These are phyloP conservation scores for Macrolepiota dolichaula DNA, from an alignment of 768 basidiomycete genomes.

Conservation along the genomic window DNA sequence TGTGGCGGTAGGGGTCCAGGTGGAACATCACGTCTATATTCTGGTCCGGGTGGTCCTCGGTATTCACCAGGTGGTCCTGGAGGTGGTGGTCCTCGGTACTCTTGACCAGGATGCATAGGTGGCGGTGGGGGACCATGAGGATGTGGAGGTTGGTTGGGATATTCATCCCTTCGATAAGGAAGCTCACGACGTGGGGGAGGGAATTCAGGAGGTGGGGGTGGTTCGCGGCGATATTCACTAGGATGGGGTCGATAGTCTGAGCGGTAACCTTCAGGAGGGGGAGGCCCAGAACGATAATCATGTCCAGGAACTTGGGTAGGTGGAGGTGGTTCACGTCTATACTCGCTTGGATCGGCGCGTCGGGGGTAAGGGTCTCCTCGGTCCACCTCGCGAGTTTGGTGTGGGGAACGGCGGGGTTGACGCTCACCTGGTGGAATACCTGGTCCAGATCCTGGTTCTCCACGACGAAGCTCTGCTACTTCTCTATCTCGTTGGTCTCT, in stretches of 20 bases:
- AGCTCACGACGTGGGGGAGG: conserved; percentile 8
- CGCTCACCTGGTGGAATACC: conserved; percentile 10
- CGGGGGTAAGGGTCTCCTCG: conserved; percentile 10
- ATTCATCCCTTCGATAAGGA: conserved; percentile 8
- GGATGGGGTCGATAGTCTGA: conserved; percentile 7
- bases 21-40: conserved; percentile 5
- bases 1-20: conserved; percentile 1
- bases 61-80: conserved; percentile 3
- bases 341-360: conserved; percentile 5
- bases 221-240: conserved; percentile 6
- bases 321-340: conserved; percentile 8
- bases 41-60: conserved; percentile 1
- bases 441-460: conserved; percentile 8
- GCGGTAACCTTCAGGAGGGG: conserved; percentile 7
- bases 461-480: conserved; percentile 7
- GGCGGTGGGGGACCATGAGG: conserved; percentile 11
- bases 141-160: not conserved
- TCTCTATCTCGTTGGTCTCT: conserved; percentile 12
- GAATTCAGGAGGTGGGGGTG: conserved; percentile 4
- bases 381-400: conserved; percentile 8
- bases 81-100: conserved; percentile 6
- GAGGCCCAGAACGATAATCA: conserved; percentile 6
- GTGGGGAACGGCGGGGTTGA: conserved; percentile 6
- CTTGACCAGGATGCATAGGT: conserved; percentile 11
- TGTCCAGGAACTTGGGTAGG: not conserved